A percentile compares a stretch with the other conserved stretches of the same genome.
phyloP scores from a whole-genome alignment of 306 rosid genomes.

The Betula pendula region DNA sequence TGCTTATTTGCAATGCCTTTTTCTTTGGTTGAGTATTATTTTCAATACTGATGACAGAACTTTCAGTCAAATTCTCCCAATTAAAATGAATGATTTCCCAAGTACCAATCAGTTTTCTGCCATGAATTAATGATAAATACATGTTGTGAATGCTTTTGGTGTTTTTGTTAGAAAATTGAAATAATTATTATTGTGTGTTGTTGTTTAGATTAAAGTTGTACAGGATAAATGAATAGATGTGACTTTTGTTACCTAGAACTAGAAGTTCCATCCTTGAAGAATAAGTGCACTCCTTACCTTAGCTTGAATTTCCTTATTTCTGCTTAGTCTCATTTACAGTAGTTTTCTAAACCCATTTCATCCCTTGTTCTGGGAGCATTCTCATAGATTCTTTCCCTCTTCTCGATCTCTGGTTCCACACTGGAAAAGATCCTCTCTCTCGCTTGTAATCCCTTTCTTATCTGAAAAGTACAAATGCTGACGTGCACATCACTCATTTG shows the following conservation, averaged over 20 bases:
- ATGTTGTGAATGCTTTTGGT: neutral
- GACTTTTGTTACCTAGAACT: neutral
- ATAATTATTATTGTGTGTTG: neutral
- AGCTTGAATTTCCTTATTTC: neutral
- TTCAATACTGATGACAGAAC: neutral
- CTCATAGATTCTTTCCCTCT: too few species aligned
- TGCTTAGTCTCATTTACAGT: neutral
- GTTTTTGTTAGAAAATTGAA: neutral
- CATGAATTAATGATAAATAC: neutral
- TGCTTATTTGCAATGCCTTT: neutral
- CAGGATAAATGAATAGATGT: neutral
- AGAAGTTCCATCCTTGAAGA: neutral
- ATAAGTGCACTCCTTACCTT: neutral
- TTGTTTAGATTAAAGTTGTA: neutral
- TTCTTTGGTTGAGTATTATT: neutral
- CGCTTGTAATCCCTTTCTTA: too few species aligned
- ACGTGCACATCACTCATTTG: too few species aligned
- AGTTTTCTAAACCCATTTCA: too few species aligned
- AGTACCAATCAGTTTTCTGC: neutral
- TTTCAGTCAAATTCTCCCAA: constrained; percentile 5
- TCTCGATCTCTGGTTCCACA: too few species aligned
- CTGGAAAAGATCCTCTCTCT: too few species aligned
- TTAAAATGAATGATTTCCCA: neutral
- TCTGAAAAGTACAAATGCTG: too few species aligned
- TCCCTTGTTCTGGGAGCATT: too few species aligned